These are phyloP conservation scores for Sporormia fimetaria DNA, from an alignment of 495 filamentous ascomycete species.

Conservation along the genomic window DNA sequence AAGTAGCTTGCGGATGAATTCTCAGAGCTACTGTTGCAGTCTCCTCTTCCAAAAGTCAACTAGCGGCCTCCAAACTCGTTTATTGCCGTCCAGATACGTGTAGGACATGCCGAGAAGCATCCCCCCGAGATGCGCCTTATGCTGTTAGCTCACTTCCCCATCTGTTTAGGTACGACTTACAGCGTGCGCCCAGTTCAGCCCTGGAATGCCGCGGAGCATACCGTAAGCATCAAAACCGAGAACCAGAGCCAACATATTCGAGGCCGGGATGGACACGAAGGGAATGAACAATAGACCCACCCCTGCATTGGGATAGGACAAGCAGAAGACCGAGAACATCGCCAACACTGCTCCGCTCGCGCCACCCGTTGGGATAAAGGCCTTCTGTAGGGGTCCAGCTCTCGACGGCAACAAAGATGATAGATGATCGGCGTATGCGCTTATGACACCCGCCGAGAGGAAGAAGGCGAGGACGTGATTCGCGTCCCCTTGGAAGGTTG, in stretches of 20 bases:
- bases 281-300: constrained; percentile 15
- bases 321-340: constrained; percentile 7
- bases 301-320: constrained; percentile 5
- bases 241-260: not conserved
- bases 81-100: constrained; percentile 13
- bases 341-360: constrained; percentile 18
- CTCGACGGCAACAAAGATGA: not conserved
- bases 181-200: constrained; percentile 10
- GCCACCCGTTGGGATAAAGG: constrained; percentile 6
- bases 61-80: constrained; percentile 11
- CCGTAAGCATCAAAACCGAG: constrained; percentile 15
- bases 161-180: not conserved
- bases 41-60: constrained; percentile 5
- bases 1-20: no score
- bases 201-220: not conserved
- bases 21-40: not conserved
- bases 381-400: not conserved
- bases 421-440: constrained; percentile 8
- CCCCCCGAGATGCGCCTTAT: constrained; percentile 14
- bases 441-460: constrained; percentile 4
- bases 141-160: not conserved
- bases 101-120: constrained; percentile 9
- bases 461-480: constrained; percentile 11
- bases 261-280: constrained; percentile 3
- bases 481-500: constrained; percentile 7